Evolutionary conservation across 192 early-diverging fungal species (phyloP).

Genomic region (Umbelopsis sp.): DNA sequence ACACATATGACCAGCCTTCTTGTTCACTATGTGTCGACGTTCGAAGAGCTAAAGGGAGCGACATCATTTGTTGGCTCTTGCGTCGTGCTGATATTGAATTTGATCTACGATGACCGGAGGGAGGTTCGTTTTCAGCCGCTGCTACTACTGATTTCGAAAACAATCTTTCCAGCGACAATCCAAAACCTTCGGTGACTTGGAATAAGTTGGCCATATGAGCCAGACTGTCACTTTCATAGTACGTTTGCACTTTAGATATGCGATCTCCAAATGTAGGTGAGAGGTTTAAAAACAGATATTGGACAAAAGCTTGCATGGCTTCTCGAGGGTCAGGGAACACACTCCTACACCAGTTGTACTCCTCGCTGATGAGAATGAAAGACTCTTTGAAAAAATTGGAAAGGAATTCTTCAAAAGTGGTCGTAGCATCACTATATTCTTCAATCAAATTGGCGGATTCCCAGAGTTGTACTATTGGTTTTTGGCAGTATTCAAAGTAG

Average conservation of each 20-base stretch:
- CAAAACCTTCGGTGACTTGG: constrained; percentile 55
- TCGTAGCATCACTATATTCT: not conserved
- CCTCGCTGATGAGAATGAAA: constrained; percentile 53
- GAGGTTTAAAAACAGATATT: constrained; percentile 50
- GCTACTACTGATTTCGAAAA: constrained; percentile 45
- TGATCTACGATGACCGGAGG: constrained; percentile 6
- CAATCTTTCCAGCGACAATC: constrained; percentile 51
- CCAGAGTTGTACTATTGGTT: constrained; percentile 53
- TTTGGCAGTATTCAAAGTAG: constrained; percentile 55
- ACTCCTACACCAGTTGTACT: constrained; percentile 57
- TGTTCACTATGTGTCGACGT: constrained; percentile 33
- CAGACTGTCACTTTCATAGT: constrained; percentile 40
- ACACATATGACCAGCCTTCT: constrained; percentile 56
- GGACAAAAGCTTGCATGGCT: constrained; percentile 51
- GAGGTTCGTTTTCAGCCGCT: constrained; percentile 12
- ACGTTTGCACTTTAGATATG: constrained; percentile 25
- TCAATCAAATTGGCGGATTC: constrained; percentile 20
- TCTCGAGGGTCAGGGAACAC: constrained; percentile 54
- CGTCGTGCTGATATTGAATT: constrained; percentile 16
- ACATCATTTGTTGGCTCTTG: constrained; percentile 17
- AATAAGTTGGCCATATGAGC: constrained; percentile 49
- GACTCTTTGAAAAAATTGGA: constrained; percentile 57
- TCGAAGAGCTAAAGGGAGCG: constrained; percentile 27
- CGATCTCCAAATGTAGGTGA: constrained; percentile 47
- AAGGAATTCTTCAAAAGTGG: constrained; percentile 27